These are phyloP conservation scores for Eucalyptus globulus DNA, from an alignment of 345 rosid genomes.

Conservation along the genomic window DNA sequence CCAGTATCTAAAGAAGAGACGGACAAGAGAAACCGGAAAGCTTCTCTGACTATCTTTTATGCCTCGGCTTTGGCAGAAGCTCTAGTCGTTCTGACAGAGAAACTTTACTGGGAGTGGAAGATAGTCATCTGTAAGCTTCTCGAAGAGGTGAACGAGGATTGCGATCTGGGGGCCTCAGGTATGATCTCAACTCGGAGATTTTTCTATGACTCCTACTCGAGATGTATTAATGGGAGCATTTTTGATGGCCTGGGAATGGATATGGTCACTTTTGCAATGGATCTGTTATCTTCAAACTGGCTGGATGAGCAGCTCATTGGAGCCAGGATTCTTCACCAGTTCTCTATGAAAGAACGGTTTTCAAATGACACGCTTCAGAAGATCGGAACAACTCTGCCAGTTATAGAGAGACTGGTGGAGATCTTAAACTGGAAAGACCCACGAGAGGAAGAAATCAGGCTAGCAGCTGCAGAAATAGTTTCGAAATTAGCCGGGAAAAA, in stretches of 20 bases:
- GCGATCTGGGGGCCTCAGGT: slow-evolving; percentile 7
- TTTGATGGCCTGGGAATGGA: slow-evolving; percentile 83
- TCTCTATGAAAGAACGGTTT: slow-evolving; percentile 16
- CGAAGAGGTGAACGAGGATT: neutral
- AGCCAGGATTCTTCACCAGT: slow-evolving; percentile 47
- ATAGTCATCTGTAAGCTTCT: neutral
- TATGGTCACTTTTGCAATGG: slow-evolving; percentile 63
- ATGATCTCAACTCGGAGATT: slow-evolving; percentile 50
- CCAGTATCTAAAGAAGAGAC: neutral
- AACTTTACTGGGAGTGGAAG: neutral
- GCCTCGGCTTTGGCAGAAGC: neutral
- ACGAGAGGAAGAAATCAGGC: slow-evolving; percentile 67
- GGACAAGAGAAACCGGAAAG: neutral
- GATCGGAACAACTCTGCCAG: slow-evolving; percentile 47
- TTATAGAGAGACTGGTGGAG: slow-evolving; percentile 66
- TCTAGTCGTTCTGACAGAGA: neutral
- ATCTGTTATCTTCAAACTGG: slow-evolving; percentile 49
- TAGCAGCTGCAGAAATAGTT: slow-evolving; percentile 58
- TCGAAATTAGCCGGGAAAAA: slow-evolving; percentile 56
- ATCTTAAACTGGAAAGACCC: slow-evolving; percentile 82
- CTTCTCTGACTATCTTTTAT: neutral
- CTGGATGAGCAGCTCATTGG: slow-evolving; percentile 78
- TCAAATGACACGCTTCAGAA: slow-evolving; percentile 71
- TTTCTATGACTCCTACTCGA: slow-evolving; percentile 80
- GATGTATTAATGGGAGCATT: slow-evolving; percentile 62